Evolutionary conservation across 2,329 filamentous ascomycete species (phyloP).

Genomic region (Fusarium multiceps): DNA sequence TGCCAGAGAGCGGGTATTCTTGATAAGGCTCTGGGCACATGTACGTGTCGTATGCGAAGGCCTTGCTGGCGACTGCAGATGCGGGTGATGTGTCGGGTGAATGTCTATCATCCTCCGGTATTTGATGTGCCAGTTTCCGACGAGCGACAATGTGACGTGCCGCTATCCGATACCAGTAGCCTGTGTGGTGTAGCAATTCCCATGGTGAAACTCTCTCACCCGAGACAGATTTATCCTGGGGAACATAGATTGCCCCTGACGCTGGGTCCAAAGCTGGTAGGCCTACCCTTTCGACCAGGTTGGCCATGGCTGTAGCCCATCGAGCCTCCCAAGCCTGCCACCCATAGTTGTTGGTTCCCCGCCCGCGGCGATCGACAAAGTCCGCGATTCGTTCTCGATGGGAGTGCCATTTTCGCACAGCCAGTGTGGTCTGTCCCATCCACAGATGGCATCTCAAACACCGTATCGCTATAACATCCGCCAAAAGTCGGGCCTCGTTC

Average conservation of each 20-base stretch:
- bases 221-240: slow-evolving; percentile 68
- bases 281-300: slow-evolving; percentile 66
- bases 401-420: slow-evolving; percentile 81
- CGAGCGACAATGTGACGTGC: slow-evolving; percentile 67
- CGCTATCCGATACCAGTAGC: slow-evolving; percentile 74
- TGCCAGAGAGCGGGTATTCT: slow-evolving; percentile 64
- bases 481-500: slow-evolving; percentile 90
- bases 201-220: slow-evolving; percentile 70
- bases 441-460: slow-evolving; percentile 85
- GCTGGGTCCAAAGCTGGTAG: slow-evolving; percentile 62
- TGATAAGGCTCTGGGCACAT: slow-evolving; percentile 72
- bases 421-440: slow-evolving; percentile 80
- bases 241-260: slow-evolving; percentile 60
- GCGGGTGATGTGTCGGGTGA: slow-evolving; percentile 61
- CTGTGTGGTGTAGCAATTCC: slow-evolving; percentile 73
- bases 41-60: slow-evolving; percentile 72
- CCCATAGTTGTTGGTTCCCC: slow-evolving; percentile 88
- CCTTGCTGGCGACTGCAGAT: slow-evolving; percentile 60
- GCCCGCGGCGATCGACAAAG: slow-evolving; percentile 83
- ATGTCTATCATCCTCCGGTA: slow-evolving; percentile 68
- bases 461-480: slow-evolving; percentile 83
- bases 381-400: slow-evolving; percentile 81
- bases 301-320: slow-evolving; percentile 72
- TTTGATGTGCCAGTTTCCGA: slow-evolving; percentile 63
- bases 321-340: slow-evolving; percentile 94